These are phyloP conservation scores for Morella rubra DNA, from an alignment of 306 rosid species.

Conservation along the genomic window DNA sequence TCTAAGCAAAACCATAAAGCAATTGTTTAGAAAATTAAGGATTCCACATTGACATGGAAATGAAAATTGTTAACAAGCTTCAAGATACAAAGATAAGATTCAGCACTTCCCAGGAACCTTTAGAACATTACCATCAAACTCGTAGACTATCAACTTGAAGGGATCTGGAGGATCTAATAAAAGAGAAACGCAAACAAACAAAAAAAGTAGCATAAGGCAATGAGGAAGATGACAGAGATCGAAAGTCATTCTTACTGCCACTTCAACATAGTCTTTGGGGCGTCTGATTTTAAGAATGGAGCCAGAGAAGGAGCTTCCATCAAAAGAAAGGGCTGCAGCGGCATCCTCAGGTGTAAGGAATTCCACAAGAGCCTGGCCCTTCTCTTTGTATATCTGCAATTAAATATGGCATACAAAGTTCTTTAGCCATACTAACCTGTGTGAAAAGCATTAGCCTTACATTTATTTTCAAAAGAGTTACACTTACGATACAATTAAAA, in stretches of 20 bases:
- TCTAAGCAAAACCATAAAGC: not conserved
- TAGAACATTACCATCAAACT: not conserved
- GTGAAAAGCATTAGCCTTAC: slow-evolving; percentile 10
- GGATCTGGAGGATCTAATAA: not conserved
- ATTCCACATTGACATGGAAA: too few relatives aligned
- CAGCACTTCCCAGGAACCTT: not conserved
- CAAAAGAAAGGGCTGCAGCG: slow-evolving; percentile 83
- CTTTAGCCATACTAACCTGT: not conserved
- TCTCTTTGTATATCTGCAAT: slow-evolving; percentile 78
- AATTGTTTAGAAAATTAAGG: not conserved
- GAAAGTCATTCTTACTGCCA: slow-evolving; percentile 71
- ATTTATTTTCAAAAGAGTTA: not conserved
- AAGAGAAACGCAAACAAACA: not conserved
- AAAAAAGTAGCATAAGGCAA: not conserved
- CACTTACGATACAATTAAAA: slow-evolving; percentile 84
- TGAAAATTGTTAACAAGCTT: too few relatives aligned
- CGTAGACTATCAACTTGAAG: slow-evolving; percentile 9
- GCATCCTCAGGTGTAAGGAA: slow-evolving; percentile 96
- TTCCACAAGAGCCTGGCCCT: slow-evolving; percentile 84
- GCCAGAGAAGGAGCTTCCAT: slow-evolving; percentile 68
- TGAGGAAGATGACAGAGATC: slow-evolving; percentile 11
- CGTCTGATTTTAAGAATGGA: slow-evolving; percentile 74
- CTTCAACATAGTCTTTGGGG: slow-evolving; percentile 84
- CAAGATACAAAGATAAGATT: not conserved
- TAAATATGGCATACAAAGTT: slow-evolving; percentile 28